Evolutionary conservation across 441 rosid genomes (phyloP).

Genomic region (Viola pubescens): DNA sequence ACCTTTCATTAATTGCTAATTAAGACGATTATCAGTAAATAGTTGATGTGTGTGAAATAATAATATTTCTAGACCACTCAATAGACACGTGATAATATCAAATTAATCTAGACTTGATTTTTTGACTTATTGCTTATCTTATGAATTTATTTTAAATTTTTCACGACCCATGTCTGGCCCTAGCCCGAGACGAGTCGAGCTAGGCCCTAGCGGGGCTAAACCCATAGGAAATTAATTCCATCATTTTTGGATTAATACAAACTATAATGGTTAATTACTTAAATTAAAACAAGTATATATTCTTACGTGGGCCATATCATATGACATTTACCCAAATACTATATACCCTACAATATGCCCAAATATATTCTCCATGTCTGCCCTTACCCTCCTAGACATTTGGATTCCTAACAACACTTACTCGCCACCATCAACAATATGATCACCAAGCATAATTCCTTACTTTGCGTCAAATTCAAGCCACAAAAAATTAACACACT

Average conservation of each 20-base stretch:
- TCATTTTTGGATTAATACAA: slow-evolving; percentile 2
- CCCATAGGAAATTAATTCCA: neutral
- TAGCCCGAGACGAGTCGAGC: no score
- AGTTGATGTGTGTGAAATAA: no score
- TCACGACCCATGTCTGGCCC: no score
- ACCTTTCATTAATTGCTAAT: neutral
- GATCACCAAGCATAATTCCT: slow-evolving; percentile 30
- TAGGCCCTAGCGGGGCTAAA: no score
- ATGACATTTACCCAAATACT: neutral
- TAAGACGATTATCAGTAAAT: no score
- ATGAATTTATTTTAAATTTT: no score
- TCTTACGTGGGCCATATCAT: slow-evolving; percentile 23
- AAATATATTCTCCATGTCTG: slow-evolving; percentile 36
- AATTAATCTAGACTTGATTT: no score
- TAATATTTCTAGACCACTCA: no score
- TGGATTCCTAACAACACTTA: slow-evolving; percentile 33
- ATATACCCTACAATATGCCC: slow-evolving; percentile 1
- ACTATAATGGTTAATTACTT: neutral
- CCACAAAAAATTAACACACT: slow-evolving; percentile 15
- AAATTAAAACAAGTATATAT: slow-evolving; percentile 21
- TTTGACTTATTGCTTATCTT: no score
- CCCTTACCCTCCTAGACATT: slow-evolving; percentile 15
- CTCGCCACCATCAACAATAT: slow-evolving; percentile 36
- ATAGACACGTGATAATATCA: no score
- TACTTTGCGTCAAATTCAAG: slow-evolving; percentile 44